Evolutionary conservation across 768 basidiomycete species (phyloP).

Genomic region (Trametes elegans): DNA sequence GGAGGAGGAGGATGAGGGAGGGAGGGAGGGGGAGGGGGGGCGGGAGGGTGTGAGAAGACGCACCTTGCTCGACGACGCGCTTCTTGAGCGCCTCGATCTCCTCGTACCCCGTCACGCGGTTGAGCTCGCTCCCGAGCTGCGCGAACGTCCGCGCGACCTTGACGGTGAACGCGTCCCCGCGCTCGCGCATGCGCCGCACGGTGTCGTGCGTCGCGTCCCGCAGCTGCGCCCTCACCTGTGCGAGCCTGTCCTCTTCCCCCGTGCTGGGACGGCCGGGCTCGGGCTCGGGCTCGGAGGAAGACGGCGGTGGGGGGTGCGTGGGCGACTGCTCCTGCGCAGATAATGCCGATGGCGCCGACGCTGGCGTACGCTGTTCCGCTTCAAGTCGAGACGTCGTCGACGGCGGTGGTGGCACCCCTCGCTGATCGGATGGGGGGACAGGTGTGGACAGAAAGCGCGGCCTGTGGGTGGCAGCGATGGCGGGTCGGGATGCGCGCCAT

Average conservation of each 20-base stretch:
- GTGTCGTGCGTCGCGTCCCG: constrained; percentile 45
- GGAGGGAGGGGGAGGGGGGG: too few species aligned
- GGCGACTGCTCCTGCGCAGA: background rate
- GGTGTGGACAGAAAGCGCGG: background rate
- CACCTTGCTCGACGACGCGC: constrained; percentile 81
- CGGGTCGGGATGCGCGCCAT: background rate
- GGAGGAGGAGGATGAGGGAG: too few species aligned
- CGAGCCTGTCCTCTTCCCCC: constrained; percentile 5
- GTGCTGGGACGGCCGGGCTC: background rate
- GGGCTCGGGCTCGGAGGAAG: background rate
- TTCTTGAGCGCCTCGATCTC: constrained; percentile 81
- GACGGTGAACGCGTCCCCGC: constrained; percentile 57
- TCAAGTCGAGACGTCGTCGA: background rate
- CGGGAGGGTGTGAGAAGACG: background rate
- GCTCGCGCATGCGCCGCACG: constrained; percentile 43
- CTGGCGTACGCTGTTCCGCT: background rate
- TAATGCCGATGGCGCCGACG: background rate
- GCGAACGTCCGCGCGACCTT: constrained; percentile 61
- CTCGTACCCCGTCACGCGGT: constrained; percentile 88
- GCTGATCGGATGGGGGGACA: background rate
- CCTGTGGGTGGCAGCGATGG: background rate
- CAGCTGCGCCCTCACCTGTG: constrained; percentile 20
- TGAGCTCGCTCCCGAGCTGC: constrained; percentile 75
- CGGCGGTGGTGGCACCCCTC: background rate
- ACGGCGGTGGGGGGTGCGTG: background rate